Base-by-base conservation (phyloP, 2,329 filamentous ascomycete genomes). In the Cyphellophora europaea region DNA sequence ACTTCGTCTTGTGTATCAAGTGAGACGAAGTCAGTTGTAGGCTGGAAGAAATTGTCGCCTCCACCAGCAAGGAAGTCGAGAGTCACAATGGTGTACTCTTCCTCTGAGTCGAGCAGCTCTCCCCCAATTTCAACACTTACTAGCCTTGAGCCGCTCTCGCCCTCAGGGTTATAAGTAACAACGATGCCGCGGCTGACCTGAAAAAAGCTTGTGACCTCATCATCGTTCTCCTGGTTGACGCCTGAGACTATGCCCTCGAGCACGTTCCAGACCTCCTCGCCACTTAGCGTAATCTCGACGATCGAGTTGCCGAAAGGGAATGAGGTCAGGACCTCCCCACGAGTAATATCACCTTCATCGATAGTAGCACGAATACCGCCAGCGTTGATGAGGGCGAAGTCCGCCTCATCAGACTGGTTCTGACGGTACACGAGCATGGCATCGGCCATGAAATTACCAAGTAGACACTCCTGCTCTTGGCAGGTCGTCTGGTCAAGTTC, bases 271-370 rank as follows among this genome's bases (percentile, higher is more conserved):
- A 36, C 6, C n/a, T 36, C 27, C 6, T 36, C 27, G 11, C 34
- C 34, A 15, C 27, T 32, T 6, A 36, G 6, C n/a, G 34, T 31
- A 8, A 36, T 36, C 27, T 36, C 34, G 13, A 36, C 34, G 19
- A 36, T 36, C 8, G 34, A 30, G 27, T 36, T 36, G 12, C 34
- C 34, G 18, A 36, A 36, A 10, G 34, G 34, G 19, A 36, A 36
- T 8, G 27, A 12, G 6, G 34, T 36, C 4, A 36, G 27, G 11
- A 36, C 27, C 23, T 36, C 34, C 4, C 34, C 34, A 13, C 34
- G 23, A 5, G 34, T 36, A 13, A 36, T 31, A 4, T 25, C 15
- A 13, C 34, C 34, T 14, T 31, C 21, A 21, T 36, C 34, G 15
- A 36, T 36, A 4, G 34, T 36, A 6, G 34, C 34, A 5, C 27